phyloP scores from a whole-genome alignment of 768 basidiomycete genomes.

The Podaxis rugospora region DNA sequence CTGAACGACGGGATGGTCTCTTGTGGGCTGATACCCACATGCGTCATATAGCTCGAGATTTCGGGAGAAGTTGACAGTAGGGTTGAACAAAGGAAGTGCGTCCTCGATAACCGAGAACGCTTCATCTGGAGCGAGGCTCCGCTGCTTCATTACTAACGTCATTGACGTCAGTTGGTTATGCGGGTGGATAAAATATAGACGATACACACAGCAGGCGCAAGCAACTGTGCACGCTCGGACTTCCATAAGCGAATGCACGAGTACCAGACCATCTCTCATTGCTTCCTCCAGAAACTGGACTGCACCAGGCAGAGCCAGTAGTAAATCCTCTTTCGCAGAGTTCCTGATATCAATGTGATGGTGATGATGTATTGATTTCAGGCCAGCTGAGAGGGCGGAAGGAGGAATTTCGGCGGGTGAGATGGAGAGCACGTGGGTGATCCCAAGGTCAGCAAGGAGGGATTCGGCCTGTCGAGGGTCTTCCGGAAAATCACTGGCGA shows the following conservation, averaged over 20 bases:
- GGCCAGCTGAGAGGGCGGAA: constrained; percentile 23
- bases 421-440: constrained; percentile 51
- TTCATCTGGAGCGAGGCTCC: constrained; percentile 30
- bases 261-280: constrained; percentile 38
- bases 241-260: constrained; percentile 53
- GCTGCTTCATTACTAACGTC: constrained; percentile 42
- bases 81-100: constrained; percentile 54
- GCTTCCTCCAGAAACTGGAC: constrained; percentile 43
- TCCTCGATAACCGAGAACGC: constrained; percentile 38
- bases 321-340: constrained; percentile 32
- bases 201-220: constrained; percentile 48
- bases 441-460: constrained; percentile 44
- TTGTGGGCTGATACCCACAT: constrained; percentile 34
- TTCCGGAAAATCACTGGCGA: constrained; percentile 49
- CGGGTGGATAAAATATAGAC: not conserved
- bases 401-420: constrained; percentile 44
- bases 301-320: constrained; percentile 42
- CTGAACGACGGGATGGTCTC: constrained; percentile 33
- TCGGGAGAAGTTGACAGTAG: constrained; percentile 39
- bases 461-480: constrained; percentile 46
- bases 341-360: constrained; percentile 39
- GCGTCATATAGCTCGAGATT: constrained; percentile 44
- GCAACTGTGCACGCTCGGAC: constrained; percentile 48
- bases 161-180: not conserved
- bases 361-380: constrained; percentile 24